Conservation (phyloP, 1,139 yeast species). For the Magnusiomyces sp. region DNA sequence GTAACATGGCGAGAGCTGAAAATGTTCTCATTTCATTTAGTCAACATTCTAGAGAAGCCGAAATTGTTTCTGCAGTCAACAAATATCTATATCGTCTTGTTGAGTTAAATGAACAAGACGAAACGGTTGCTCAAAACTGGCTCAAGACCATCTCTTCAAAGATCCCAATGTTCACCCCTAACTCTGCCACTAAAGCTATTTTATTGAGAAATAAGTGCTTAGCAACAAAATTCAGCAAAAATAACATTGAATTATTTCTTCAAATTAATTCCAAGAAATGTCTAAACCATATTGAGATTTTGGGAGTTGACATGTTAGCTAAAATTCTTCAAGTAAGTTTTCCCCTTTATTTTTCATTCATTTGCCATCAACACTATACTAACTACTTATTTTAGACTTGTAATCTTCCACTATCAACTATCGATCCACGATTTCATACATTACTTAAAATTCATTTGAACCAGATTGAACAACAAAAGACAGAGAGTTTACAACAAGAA, state of each 20-base stretch:
- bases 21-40: conserved; percentile 52
- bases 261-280: conserved; percentile 29
- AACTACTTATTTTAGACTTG: conserved; percentile 21
- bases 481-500: not conserved
- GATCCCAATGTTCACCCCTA: conserved; percentile 24
- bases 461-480: not conserved
- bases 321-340: conserved; percentile 30
- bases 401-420: conserved; percentile 27
- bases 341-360: conserved; percentile 8
- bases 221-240: conserved; percentile 18
- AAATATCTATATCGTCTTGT: conserved; percentile 42
- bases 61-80: conserved; percentile 40
- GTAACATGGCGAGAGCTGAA: conserved; percentile 64
- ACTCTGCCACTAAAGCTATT: conserved; percentile 32
- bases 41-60: conserved; percentile 35
- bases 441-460: conserved; percentile 23
- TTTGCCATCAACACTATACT: conserved; percentile 12
- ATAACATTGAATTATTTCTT: conserved; percentile 4
- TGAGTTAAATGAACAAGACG: conserved; percentile 29
- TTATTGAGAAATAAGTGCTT: conserved; percentile 28
- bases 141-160: conserved; percentile 21
- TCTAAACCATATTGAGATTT: conserved; percentile 57
- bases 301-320: conserved; percentile 57
- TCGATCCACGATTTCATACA: conserved; percentile 35
- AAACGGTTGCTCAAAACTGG: conserved; percentile 26